A percentile compares a stretch with the other conserved stretches of the same genome.
Evolutionary conservation across 2,329 filamentous ascomycete genomes (phyloP).

Genomic region (Botryotinia globosa): DNA sequence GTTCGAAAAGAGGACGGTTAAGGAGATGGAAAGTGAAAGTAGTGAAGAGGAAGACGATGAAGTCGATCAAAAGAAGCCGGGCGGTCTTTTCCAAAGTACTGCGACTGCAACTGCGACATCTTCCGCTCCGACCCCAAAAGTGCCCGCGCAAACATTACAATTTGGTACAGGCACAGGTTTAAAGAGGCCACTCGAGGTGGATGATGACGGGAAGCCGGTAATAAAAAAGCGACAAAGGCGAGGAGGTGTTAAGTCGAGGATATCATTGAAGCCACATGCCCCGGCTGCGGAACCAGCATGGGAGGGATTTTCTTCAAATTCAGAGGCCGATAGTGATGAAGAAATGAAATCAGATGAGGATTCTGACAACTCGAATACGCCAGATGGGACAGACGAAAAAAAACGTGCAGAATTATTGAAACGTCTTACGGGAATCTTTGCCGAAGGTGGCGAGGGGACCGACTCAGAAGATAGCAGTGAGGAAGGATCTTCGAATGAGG

Average conservation of each 20-base stretch:
- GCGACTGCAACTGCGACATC: not conserved
- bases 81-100: slow-evolving; percentile 21
- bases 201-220: slow-evolving; percentile 71
- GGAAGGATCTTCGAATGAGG: not conserved
- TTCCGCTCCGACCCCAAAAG: not conserved
- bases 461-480: slow-evolving; percentile 9
- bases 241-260: slow-evolving; percentile 57
- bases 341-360: slow-evolving; percentile 40
- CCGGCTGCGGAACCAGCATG: slow-evolving; percentile 52
- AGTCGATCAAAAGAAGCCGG: slow-evolving; percentile 2
- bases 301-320: slow-evolving; percentile 58
- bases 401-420: slow-evolving; percentile 8
- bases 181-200: slow-evolving; percentile 80
- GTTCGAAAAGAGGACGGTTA: slow-evolving; percentile 44
- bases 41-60: slow-evolving; percentile 32
- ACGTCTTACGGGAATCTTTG: slow-evolving; percentile 13
- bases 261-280: slow-evolving; percentile 48
- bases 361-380: slow-evolving; percentile 36
- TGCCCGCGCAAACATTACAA: slow-evolving; percentile 16
- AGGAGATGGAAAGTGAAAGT: slow-evolving; percentile 38
- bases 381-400: slow-evolving; percentile 23
- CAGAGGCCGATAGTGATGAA: slow-evolving; percentile 41
- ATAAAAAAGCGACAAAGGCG: slow-evolving; percentile 79
- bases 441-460: not conserved
- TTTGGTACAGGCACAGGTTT: slow-evolving; percentile 67